phyloP scores from a whole-genome alignment of 768 basidiomycete genomes.

The Xerocomus brunneocitrinus region DNA sequence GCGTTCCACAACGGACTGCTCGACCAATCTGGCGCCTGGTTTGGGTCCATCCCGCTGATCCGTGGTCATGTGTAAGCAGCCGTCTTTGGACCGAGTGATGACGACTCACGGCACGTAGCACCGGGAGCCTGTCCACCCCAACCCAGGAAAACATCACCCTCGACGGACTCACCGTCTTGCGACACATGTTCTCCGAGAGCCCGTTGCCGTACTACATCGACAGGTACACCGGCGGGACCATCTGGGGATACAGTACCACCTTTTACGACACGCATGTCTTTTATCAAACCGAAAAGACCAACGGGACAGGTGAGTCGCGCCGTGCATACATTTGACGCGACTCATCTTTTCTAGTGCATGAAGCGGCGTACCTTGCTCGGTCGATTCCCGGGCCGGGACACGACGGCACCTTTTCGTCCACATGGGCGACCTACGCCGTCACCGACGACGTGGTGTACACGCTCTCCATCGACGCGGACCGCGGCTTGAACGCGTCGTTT shows the following conservation, averaged over 20 bases:
- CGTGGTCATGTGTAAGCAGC: conserved; percentile 12
- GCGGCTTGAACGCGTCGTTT: conserved; percentile 1
- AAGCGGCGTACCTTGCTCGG: conserved; percentile 13
- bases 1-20: conserved; percentile 11
- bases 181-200: conserved; percentile 11
- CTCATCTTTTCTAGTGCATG: conserved; percentile 2
- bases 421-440: conserved; percentile 12
- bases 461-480: not conserved
- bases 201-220: conserved; percentile 3
- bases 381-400: conserved; percentile 1
- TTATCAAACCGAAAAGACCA: conserved; percentile 7
- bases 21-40: conserved; percentile 5
- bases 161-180: conserved; percentile 5
- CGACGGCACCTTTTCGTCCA: not conserved
- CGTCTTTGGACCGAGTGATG: not conserved
- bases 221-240: conserved; percentile 2
- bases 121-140: conserved; percentile 6
- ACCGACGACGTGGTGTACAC: conserved; percentile 8
- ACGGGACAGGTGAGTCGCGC: conserved; percentile 7
- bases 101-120: not conserved
- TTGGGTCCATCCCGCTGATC: conserved; percentile 10
- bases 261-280: conserved; percentile 15
- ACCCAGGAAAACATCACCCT: not conserved
- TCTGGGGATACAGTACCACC: conserved; percentile 10
- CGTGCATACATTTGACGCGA: not conserved